A percentile compares a stretch with the other conserved stretches of the same genome.
Evolutionary conservation across 257 asterid species (phyloP).

Genomic region (Solanum neorickii): DNA sequence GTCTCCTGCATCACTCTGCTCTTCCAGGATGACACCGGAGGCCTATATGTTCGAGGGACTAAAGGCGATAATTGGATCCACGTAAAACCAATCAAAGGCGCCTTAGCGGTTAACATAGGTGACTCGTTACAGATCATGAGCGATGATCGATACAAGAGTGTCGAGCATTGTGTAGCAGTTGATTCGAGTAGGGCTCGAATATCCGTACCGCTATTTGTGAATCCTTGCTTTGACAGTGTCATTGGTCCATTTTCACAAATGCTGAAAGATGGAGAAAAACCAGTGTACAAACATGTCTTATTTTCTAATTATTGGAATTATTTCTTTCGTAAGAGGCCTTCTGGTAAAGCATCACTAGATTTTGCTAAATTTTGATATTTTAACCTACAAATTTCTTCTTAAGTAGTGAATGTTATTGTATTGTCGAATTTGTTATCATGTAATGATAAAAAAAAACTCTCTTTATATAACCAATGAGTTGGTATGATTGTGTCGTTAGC

Average conservation of each 20-base stretch:
- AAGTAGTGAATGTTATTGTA: background rate
- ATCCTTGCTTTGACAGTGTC: constrained; percentile 19
- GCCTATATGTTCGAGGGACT: constrained; percentile 31
- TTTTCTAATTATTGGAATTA: constrained; percentile 36
- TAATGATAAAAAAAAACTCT: background rate
- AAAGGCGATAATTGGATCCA: constrained; percentile 32
- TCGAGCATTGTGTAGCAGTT: constrained; percentile 39
- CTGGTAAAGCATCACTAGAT: constrained; percentile 31
- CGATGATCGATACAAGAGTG: constrained; percentile 42
- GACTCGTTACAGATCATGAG: constrained; percentile 42
- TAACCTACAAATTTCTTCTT: background rate
- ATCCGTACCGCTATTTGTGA: constrained; percentile 34
- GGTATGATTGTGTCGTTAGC: no score
- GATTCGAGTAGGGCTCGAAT: constrained; percentile 22
- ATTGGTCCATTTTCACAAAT: constrained; percentile 35
- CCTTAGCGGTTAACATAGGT: constrained; percentile 40
- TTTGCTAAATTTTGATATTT: constrained; percentile 22
- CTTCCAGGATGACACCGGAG: constrained; percentile 49
- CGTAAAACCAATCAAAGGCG: constrained; percentile 28
- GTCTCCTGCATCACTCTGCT: constrained; percentile 34
- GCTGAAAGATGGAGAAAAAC: constrained; percentile 27
- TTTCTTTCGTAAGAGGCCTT: constrained; percentile 35
- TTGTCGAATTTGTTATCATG: background rate
- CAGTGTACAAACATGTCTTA: constrained; percentile 20
- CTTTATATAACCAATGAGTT: background rate